These are phyloP conservation scores for Caryopteris hybrid DNA, from an alignment of 305 asterid genomes.

Conservation along the genomic window DNA sequence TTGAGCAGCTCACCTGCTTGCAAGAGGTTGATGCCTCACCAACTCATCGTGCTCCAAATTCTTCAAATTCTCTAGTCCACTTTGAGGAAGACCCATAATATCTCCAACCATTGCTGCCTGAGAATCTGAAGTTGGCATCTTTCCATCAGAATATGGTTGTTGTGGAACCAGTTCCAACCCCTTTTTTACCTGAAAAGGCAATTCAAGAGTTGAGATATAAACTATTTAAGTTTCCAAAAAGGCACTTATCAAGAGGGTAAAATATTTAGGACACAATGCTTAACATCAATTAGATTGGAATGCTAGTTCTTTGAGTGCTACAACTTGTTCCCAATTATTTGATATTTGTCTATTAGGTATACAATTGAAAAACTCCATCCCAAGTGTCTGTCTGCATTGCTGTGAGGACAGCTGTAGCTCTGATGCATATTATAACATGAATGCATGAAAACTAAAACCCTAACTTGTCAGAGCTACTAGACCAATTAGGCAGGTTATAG, in stretches of 20 bases:
- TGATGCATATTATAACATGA: not conserved
- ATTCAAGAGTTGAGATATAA: constrained; percentile 27
- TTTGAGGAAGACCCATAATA: constrained; percentile 51
- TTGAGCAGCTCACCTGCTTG: constrained; percentile 78
- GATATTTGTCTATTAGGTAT: not conserved
- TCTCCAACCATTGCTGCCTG: constrained; percentile 56
- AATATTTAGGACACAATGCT: not conserved
- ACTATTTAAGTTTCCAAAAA: not conserved
- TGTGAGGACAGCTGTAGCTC: too few species aligned
- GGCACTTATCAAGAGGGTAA: constrained; percentile 6
- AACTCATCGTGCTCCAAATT: constrained; percentile 55
- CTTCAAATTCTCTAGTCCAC: constrained; percentile 41
- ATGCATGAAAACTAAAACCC: not conserved
- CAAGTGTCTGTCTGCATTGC: too few species aligned
- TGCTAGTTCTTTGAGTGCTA: not conserved
- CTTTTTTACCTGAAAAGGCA: constrained; percentile 52
- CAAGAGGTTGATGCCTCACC: constrained; percentile 61
- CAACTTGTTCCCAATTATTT: not conserved
- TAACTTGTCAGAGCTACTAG: not conserved
- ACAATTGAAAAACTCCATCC: not conserved
- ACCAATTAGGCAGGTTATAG: too few species aligned
- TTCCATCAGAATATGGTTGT: constrained; percentile 59
- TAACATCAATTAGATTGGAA: not conserved
- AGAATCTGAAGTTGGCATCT: constrained; percentile 53
- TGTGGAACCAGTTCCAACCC: constrained; percentile 86